Evolutionary conservation across 768 basidiomycete species (phyloP), one percentile per base, ranked within the genome.

Genomic region (Rickenella mellea): DNA sequence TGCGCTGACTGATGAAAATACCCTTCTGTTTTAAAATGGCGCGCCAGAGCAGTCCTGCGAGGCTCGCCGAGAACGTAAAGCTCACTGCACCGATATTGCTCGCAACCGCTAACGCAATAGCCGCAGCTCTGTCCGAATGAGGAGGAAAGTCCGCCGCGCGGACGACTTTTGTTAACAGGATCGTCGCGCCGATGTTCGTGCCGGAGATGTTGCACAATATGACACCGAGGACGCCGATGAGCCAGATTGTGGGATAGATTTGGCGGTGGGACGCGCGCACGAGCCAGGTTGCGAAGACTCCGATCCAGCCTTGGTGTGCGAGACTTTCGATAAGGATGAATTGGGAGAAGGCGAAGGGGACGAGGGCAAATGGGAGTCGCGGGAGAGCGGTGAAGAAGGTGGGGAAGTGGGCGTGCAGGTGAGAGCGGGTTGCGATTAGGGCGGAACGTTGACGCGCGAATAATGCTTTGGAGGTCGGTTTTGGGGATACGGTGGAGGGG

Each of bases 271-370:
- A 68, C 14, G 61, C 80, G 53, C 51, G 66, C 40, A 66, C 55
- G 27, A 52, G 73, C 85, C 87, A 88, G 2, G 51, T 50, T 0
- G 78, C 82, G 55, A 93, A 94, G 19, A 92, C 69, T 10, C 76
- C 69, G 7, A 94, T 88, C 91, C 93, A 98, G 21, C 90, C 90
- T 45, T 82, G 78, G 47, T 78, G 70, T 10, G 78, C 70, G 5
- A 98, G 71, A 0, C 73, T 85, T 55, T 93, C 84, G 44, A 94
- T 88, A 43, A 98, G 76, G 50, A 97, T 89, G 64, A 98, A 97
- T 61, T 93, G 90, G 1, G 84, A 81, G 56, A 97, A 91, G 0
- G 91, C 87, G 55, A 98, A 98, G 0, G 89, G 89, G 12, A 96
- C 66, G 6, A 96, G 76, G 10, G 78, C 71, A 45, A 91, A 78